phyloP scores from a whole-genome alignment of 202 grass and related monocot genomes.

The Bolboschoenoplectus hybrid region DNA sequence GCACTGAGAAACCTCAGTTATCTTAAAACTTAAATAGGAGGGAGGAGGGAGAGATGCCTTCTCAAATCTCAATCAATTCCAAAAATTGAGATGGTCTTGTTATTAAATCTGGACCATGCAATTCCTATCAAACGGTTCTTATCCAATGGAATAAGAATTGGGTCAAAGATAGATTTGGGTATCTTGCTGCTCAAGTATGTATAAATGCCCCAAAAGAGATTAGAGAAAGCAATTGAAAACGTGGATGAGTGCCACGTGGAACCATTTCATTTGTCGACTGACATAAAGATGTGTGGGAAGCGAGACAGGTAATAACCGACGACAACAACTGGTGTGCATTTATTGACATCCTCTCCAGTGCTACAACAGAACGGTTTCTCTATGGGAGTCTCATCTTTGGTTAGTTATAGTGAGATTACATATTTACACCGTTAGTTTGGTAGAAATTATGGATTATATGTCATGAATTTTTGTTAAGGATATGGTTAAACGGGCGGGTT shows the following conservation, averaged over 20 bases:
- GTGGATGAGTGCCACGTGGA: neutral
- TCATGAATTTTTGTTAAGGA: no score
- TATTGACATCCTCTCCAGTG: neutral
- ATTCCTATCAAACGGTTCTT: neutral
- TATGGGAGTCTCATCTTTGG: neutral
- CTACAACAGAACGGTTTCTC: neutral
- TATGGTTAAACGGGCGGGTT: no score
- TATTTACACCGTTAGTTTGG: no score
- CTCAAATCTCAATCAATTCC: neutral
- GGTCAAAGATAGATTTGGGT: neutral
- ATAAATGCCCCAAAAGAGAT: neutral
- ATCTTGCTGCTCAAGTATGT: slow-evolving; percentile 2
- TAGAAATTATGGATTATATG: no score
- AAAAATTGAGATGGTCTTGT: neutral
- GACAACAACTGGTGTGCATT: no score
- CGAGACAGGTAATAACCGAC: neutral
- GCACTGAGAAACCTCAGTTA: neutral
- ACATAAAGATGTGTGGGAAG: neutral
- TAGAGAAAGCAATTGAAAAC: neutral
- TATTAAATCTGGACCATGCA: neutral
- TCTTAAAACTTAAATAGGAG: neutral
- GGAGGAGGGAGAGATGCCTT: slow-evolving; percentile 1
- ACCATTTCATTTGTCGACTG: neutral
- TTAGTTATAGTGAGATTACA: no score
- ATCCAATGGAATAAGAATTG: neutral